Evolutionary conservation across 139 green algal genomes (phyloP), one percentile per base, ranked within the genome.

Genomic region (Micractinium conductrix): DNA sequence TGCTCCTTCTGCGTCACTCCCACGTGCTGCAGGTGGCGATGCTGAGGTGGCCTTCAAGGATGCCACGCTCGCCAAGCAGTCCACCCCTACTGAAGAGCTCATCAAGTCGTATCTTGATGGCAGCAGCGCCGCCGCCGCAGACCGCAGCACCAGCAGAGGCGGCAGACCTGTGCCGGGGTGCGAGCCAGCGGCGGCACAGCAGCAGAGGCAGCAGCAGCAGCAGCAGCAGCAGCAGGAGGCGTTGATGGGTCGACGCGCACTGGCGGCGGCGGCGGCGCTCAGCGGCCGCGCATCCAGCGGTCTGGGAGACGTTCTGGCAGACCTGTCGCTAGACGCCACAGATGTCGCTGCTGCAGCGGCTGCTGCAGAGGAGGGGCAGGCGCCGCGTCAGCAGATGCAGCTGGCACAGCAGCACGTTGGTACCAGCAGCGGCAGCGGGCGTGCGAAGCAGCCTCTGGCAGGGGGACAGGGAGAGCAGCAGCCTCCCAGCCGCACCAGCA

Each of bases 41-140:
- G 78, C 78, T 5, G 48, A 50, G 62, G 78, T 84, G 30, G 78
- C 78, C 0, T 84, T 84, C 43, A 62, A 84, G 28, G 78, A 84
- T 38, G 7, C 58, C 76, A 72, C n/a, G n/a, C n/a, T n/a, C n/a
- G 76, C n/a, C 45, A 75, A 35, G 78, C 45, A 8, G 37, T 6
- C 40, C 17, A 16, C 17, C 33, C 65, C 65, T 40, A 37, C 42
- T 44, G 42, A 78, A 8, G 70, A 58, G 28, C 14, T 82, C 38
- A 82, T 82, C 76, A 82, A 82, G 24, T 67, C 76, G 3, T 67
- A 82, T 8, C 28, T 40, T 21, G 4, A 55, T 40, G 40, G 63
- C 26, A 37, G 42, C 42, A 45, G 26, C 45, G 43, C 28, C 70
- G 28, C 26, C 42, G 28, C 70, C 24, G 9, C 42, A 22, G 70